Evolutionary conservation across 306 rosid genomes (phyloP).

Genomic region (Rubus parviflorus): DNA sequence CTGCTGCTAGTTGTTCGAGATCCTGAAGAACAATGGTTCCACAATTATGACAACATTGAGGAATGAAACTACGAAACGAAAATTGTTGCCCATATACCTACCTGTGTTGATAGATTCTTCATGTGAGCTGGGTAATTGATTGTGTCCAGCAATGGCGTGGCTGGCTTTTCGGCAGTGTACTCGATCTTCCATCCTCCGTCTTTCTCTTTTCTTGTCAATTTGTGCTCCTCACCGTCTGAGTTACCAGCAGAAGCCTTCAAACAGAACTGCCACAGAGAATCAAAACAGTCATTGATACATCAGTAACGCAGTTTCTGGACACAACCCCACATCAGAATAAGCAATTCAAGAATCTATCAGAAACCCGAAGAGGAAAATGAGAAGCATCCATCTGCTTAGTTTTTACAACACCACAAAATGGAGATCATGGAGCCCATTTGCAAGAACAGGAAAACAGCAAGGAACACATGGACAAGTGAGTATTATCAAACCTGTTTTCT

Average conservation of each 20-base stretch:
- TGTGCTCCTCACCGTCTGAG: constrained; percentile 40
- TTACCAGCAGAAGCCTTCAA: constrained; percentile 51
- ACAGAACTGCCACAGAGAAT: constrained; percentile 40
- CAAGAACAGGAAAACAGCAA: constrained; percentile 6
- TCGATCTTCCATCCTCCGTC: constrained; percentile 59
- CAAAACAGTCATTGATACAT: constrained; percentile 15
- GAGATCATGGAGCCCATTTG: constrained; percentile 8
- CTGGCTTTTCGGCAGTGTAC: constrained; percentile 57
- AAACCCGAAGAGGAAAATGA: not conserved
- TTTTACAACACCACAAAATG: not conserved
- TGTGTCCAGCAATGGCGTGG: constrained; percentile 80
- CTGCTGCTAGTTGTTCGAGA: constrained; percentile 82
- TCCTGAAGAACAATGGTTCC: constrained; percentile 41
- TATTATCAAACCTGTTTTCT: constrained; percentile 49
- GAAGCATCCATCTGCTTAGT: not conserved
- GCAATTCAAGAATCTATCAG: not conserved
- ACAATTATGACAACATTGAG: not conserved
- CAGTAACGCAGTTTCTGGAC: not conserved
- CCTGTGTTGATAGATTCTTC: constrained; percentile 72
- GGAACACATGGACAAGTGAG: constrained; percentile 3
- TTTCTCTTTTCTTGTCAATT: constrained; percentile 42
- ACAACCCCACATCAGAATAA: not conserved
- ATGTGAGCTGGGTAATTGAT: constrained; percentile 75
- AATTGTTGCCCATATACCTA: constrained; percentile 13
- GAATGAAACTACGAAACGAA: not conserved